These are phyloP conservation scores for Oropetium thomaeum DNA, from an alignment of 176 grass and related monocot genomes.

Conservation along the genomic window DNA sequence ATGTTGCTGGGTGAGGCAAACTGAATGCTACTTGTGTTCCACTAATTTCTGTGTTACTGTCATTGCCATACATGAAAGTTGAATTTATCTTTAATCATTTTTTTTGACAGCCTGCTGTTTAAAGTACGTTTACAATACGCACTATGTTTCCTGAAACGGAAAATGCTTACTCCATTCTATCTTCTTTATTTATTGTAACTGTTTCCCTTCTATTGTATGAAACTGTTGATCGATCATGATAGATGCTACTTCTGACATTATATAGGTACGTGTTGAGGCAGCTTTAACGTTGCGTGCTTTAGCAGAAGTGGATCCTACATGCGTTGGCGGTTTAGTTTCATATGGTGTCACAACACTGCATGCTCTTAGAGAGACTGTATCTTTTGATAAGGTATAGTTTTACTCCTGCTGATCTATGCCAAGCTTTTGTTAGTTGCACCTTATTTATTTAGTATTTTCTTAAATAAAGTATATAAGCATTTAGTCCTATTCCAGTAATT, in stretches of 20 bases:
- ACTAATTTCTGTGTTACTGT: conserved; percentile 1
- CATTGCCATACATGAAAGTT: conserved; percentile 18
- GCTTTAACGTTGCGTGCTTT: conserved; percentile 93
- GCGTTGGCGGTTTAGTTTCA: conserved; percentile 97
- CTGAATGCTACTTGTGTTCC: not conserved
- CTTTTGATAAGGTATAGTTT: conserved; percentile 86
- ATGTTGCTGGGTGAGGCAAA: not conserved
- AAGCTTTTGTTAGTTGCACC: conserved; percentile 1
- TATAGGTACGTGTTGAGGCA: conserved; percentile 91
- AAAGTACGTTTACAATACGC: conserved; percentile 5
- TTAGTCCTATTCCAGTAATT: not conserved
- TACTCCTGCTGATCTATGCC: conserved; percentile 2
- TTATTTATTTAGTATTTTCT: conserved; percentile 6
- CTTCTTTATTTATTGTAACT: not conserved
- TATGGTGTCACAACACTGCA: conserved; percentile 90
- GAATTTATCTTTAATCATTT: conserved; percentile 1
- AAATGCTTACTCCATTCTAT: not conserved
- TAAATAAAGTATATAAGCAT: not conserved
- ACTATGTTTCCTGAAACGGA: conserved; percentile 14
- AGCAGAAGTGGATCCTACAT: conserved; percentile 97
- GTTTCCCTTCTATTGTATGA: conserved; percentile 2
- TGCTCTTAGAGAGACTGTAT: conserved; percentile 78
- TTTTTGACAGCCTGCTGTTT: conserved; percentile 1
- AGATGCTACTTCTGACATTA: conserved; percentile 31
- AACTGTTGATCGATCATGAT: conserved; percentile 23